Evolutionary conservation across 164 flowering plant species (phyloP).

Genomic region (Buxus sempervirens): DNA sequence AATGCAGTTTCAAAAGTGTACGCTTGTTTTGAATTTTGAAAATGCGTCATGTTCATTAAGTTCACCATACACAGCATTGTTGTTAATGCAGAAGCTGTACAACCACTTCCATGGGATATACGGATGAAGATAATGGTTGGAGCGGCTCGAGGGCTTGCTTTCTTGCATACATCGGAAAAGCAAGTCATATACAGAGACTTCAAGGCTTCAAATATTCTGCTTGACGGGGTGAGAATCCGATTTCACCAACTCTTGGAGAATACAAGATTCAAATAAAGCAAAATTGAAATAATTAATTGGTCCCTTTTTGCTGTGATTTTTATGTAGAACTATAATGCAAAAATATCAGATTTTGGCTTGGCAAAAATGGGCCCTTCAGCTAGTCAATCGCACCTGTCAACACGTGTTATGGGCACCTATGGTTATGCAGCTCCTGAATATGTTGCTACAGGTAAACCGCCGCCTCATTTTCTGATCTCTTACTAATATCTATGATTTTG

Average conservation of each 20-base stretch:
- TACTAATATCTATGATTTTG: neutral
- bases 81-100: constrained; percentile 59
- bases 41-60: too few species aligned
- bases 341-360: constrained; percentile 87
- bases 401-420: constrained; percentile 80
- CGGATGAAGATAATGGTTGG: constrained; percentile 72
- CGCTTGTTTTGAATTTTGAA: too few species aligned
- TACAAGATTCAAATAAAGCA: neutral
- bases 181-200: constrained; percentile 80
- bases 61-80: neutral
- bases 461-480: neutral
- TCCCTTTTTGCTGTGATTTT: neutral
- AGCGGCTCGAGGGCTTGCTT: constrained; percentile 78
- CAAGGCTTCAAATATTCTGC: constrained; percentile 83
- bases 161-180: constrained; percentile 71
- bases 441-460: constrained; percentile 68
- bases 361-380: constrained; percentile 76
- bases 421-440: constrained; percentile 98
- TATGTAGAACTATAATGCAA: constrained; percentile 65
- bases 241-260: neutral
- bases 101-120: constrained; percentile 72
- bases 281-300: neutral
- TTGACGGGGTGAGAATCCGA: constrained; percentile 58
- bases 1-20: too few species aligned
- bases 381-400: constrained; percentile 78